Evolutionary conservation across 768 basidiomycete genomes (phyloP), one percentile per base, ranked within the genome.

Genomic region (Leucocoprinus sp.): DNA sequence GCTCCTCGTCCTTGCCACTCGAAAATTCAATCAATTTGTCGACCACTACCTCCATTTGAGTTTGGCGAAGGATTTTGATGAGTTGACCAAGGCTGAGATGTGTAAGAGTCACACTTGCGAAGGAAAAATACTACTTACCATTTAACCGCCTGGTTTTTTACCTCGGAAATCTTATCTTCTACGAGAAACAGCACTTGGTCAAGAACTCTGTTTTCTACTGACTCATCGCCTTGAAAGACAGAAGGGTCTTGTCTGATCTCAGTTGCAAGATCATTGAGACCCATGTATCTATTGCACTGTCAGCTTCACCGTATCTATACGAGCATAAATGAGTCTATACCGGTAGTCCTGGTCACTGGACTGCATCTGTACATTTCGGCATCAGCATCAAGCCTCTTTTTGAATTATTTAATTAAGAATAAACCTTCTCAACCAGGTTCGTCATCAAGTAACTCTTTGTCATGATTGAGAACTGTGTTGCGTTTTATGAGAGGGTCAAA

Each of bases 101-200:
- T 41, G 50, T 54, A n/a, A 53, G 38, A 18, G 23, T 18, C 27
- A 29, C 2, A 1, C 19, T 17, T 14, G 26, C 17, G 24, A 44
- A 8, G 8, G 26, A 18, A 19, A 31, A 1, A 28, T n/a, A 38
- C 26, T 60, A 2, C 75, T 43, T 54, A 88, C 95, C 92, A 93
- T 69, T 93, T 92, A 8, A 96, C 95, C 2, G 92, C 91, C 61
- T 90, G 85, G 58, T 96, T 96, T 72, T 98, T 98, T 52, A 98
- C 96, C 69, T 99, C 96, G 6, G 92, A 92, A 54, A 93, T 97
- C 64, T 84, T 85, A 67, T 99, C 96, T 58, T 89, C 86, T 4
- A 97, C 84, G 15, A 97, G 75, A 26, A 78, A 70, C 34, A 97
- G 71, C 1, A 98, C 92, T 60, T 86, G 81, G 33, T 77, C 78